Evolutionary conservation across 2,329 filamentous ascomycete species (phyloP), one percentile per base, ranked within the genome.

Genomic region (Alternaria triticina): DNA sequence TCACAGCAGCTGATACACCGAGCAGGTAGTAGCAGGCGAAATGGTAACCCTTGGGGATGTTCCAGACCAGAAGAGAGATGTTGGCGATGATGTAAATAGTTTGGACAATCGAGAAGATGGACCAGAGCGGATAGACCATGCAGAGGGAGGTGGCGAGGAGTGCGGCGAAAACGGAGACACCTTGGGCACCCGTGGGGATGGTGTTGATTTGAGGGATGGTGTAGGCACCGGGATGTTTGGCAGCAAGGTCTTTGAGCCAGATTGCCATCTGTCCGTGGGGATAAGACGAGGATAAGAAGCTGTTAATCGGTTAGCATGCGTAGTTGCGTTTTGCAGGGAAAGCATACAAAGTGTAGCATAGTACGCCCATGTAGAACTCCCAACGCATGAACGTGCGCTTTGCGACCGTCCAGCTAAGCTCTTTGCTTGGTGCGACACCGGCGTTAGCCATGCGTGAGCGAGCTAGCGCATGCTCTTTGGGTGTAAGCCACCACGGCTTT

Each of bases 311-410:
- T 67, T n/a, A 69, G 61, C 33, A n/a, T n/a, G n/a, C n/a, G n/a
- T n/a, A n/a, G n/a, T n/a, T n/a, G n/a, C n/a, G n/a, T n/a, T n/a
- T n/a, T n/a, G n/a, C n/a, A n/a, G n/a, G n/a, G n/a, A n/a, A n/a
- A n/a, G n/a, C n/a, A n/a, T n/a, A n/a, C n/a, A n/a, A n/a, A n/a
- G 76, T 84, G 63, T 86, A 86, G 46, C 80, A 82, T 3, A 79
- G 74, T 0, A 86, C 79, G 46, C 85, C 85, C 4, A 85, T 74
- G 74, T 82, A 86, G 25, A 86, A 85, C 65, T 86, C 84, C 84
- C 84, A 86, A n/a, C 83, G 76, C 36, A 73, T 72, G 22, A 85
- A 67, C 0, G 81, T 83, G 22, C 84, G 79, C 69, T 81, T 84
- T 62, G 84, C 80, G 0, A 85, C 82, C 40, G 82, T 78, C 13